Percentiles rank a stretch among this genome's conserved stretches.
Conservation (phyloP, 2,329 filamentous ascomycete genomes). For the Colletotrichum graminicola region DNA sequence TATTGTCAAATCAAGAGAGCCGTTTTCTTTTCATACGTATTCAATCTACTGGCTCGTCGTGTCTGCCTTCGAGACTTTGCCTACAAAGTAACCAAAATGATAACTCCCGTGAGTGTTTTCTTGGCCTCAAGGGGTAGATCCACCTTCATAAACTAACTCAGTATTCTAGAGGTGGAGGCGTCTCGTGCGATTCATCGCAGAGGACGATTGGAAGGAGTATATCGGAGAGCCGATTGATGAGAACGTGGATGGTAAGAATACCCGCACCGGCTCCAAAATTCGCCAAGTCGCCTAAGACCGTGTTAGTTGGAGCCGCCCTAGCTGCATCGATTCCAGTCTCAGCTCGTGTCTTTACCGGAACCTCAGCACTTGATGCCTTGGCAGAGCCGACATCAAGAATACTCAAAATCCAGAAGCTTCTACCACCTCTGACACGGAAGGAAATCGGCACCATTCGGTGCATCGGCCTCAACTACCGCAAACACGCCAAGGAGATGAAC, state of each 20-base stretch:
- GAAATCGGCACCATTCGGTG: conserved; percentile 69
- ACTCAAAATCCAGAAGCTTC: conserved; percentile 40
- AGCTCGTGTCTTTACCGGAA: conserved; percentile 43
- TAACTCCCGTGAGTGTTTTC: conserved; percentile 24
- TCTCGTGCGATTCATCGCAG: conserved; percentile 45
- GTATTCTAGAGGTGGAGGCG: conserved; percentile 43
- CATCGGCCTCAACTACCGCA: conserved; percentile 60
- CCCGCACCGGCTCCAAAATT: not conserved
- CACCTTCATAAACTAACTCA: not conserved
- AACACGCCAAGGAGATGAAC: conserved; percentile 50
- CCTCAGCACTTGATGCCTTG: conserved; percentile 46
- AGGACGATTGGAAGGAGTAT: conserved; percentile 45
- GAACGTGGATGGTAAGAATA: conserved; percentile 43
- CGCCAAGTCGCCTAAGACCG: conserved; percentile 8
- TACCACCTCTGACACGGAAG: conserved; percentile 56
- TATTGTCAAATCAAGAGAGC: not conserved
- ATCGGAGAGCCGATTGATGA: conserved; percentile 45
- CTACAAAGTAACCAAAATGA: conserved; percentile 5
- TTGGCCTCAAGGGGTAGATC: fast-evolving
- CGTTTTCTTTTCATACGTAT: not conserved
- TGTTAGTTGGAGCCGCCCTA: conserved; percentile 44
- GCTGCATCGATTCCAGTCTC: conserved; percentile 38
- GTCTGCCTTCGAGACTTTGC: not conserved
- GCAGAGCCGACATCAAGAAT: conserved; percentile 49
- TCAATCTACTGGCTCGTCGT: not conserved